These are phyloP conservation scores for Eurotiales sp. DNA, from an alignment of 2,329 filamentous ascomycete genomes.

Conservation along the genomic window DNA sequence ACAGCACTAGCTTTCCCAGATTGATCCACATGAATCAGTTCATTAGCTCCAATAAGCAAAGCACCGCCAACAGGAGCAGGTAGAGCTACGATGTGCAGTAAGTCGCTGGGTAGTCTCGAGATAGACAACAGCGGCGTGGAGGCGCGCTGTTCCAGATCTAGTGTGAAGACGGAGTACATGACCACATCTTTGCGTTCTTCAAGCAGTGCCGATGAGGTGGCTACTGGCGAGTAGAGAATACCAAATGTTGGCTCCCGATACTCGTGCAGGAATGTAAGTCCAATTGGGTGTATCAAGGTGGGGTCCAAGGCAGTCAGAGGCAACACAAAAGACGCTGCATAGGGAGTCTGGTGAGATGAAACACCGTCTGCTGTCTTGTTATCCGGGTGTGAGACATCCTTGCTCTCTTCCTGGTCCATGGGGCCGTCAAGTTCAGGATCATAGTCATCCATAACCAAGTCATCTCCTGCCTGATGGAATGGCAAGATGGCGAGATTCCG, in stretches of 20 bases:
- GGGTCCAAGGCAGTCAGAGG: slow-evolving; percentile 86
- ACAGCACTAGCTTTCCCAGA: slow-evolving; percentile 90
- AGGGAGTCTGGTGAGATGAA: slow-evolving; percentile 58
- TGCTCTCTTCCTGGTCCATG: slow-evolving; percentile 42
- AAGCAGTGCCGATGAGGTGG: slow-evolving; percentile 69
- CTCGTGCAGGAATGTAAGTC: slow-evolving; percentile 90
- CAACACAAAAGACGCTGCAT: slow-evolving; percentile 88
- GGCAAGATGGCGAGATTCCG: slow-evolving; percentile 90
- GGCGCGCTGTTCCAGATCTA: slow-evolving; percentile 88
- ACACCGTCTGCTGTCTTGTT: slow-evolving; percentile 37
- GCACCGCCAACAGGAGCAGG: slow-evolving; percentile 85
- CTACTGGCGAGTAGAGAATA: slow-evolving; percentile 74
- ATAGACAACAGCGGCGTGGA: slow-evolving; percentile 92
- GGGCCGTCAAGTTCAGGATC: slow-evolving; percentile 65
- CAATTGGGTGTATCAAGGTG: slow-evolving; percentile 79
- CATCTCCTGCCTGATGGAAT: slow-evolving; percentile 80
- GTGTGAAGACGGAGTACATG: slow-evolving; percentile 88
- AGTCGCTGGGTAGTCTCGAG: slow-evolving; percentile 76
- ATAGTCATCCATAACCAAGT: slow-evolving; percentile 88
- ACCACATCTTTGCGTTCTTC: slow-evolving; percentile 77
- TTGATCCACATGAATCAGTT: slow-evolving; percentile 93
- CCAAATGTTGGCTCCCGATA: slow-evolving; percentile 98
- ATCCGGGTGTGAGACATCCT: slow-evolving; percentile 24
- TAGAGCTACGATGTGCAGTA: slow-evolving; percentile 76
- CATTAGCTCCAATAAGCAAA: slow-evolving; percentile 80